phyloP scores from a whole-genome alignment of 441 rosid species.

The Metrosideros polymorpha region DNA sequence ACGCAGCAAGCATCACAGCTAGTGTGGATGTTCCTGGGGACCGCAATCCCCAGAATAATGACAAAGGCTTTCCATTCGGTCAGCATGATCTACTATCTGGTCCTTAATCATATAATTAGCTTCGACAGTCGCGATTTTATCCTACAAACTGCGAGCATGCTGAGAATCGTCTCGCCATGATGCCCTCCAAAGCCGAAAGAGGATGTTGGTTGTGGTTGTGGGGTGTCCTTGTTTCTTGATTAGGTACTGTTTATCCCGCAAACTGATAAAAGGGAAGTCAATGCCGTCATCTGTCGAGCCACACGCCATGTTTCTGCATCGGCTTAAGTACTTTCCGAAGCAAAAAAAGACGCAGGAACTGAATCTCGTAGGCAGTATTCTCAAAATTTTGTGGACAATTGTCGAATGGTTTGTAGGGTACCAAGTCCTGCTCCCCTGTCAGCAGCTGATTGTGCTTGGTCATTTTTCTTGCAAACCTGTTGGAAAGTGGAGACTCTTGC shows the following conservation, averaged over 20 bases:
- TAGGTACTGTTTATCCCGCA: not conserved
- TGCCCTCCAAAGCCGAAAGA: not conserved
- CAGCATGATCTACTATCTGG: not conserved
- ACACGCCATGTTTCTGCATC: not conserved
- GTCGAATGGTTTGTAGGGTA: not conserved
- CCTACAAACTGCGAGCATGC: not conserved
- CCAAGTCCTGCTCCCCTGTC: not conserved
- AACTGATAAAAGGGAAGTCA: not conserved
- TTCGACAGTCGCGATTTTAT: not conserved
- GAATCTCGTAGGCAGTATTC: not conserved
- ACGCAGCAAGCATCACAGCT: conserved; percentile 37
- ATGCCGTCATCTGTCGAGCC: not conserved
- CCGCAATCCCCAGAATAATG: not conserved
- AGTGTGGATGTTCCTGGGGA: conserved; percentile 36
- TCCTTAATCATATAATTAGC: not conserved
- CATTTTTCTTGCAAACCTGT: not conserved
- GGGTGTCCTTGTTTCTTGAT: not conserved
- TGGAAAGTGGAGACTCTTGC: not conserved
- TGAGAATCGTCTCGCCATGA: not conserved
- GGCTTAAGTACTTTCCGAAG: not conserved
- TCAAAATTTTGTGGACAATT: not conserved
- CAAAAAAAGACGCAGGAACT: not conserved
- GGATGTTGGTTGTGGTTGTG: not conserved
- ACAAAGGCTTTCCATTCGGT: not conserved
- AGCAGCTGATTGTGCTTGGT: not conserved